Evolutionary conservation across 495 filamentous ascomycete genomes (phyloP), one percentile per base, ranked within the genome.

Genomic region (Xylaria flabelliformis): DNA sequence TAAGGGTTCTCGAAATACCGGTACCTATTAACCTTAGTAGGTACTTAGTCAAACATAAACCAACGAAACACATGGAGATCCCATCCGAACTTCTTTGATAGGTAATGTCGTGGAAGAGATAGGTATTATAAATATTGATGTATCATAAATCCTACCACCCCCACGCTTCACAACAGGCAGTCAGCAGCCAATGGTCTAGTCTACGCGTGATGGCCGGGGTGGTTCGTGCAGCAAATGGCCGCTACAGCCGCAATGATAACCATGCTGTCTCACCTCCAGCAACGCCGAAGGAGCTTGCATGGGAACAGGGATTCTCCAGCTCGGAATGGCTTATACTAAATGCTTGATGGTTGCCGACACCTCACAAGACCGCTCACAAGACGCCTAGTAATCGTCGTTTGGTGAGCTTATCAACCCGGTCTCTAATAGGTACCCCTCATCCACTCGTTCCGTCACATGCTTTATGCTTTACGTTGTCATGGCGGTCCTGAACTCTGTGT

Each of bases 351-450:
- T 12, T 70, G 36, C 17, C 75, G 44, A 56, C 70, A 67, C 51
- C 51, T 72, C 68, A 76, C 72, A 73, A 74, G 51, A 75, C 55
- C 63, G 72, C 42, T 77, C 67, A 70, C 71, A 69, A 58, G 65
- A 58, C 29, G 19, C 55, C 44, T 61, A 50, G 59, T 26, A 50
- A 44, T 39, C 62, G 68, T 76, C 66, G 67, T 63, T 71, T 39
- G 68, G 71, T 70, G 70, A 58, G 65, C 67, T 77, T 77, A 76
- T 76, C 75, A 70, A 67, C 73, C 72, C 70, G 39, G 13, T 19
- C 44, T 64, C 61, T 75, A 76, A 74, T 59, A 29, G 26, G 26
- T 74, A 75, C 75, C 75, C 73, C 75, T 79, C 75, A 75, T 75
- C 70, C 75, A 77, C 36, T 59, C 42, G 34, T 70, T 70, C 72